Evolutionary conservation across 176 grass and related monocot genomes (phyloP), one percentile per base, ranked within the genome.

Genomic region (Ananas comosus): DNA sequence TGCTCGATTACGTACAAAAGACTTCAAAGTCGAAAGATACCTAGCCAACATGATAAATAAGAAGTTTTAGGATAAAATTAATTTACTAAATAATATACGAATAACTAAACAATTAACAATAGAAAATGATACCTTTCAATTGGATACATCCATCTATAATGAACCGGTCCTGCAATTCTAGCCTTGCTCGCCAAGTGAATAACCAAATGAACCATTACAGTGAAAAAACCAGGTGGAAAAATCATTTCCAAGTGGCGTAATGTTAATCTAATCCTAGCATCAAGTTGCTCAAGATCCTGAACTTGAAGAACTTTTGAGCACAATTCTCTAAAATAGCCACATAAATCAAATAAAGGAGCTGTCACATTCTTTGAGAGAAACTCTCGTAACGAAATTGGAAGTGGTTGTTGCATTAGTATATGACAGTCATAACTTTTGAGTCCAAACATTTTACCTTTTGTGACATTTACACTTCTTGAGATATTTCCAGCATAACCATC

Each of bases 371-470:
- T 27, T 2, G 25, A 27, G 25, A 27, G 25, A 27, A 27, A 1
- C 2, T 2, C 25, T 27, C 64, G 0, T 25, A 73, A 73, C 48
- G 52, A 51, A 28, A 73, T 27, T 16, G 51, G 70, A 11, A 63
- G 0, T 14, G 63, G 18, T 14, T 56, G 49, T 29, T 77, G 58
- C 63, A 77, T 68, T 7, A 77, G 67, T 5, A 77, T 52, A 27
- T 77, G 74, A 9, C 56, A 57, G 48, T 77, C 64, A 56, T 77
- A 64, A 54, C 74, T 77, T 53, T 68, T 77, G 25, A 27, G 25
- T 27, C 25, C 25, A 27, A 27, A 27, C 25, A 27, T 27, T 27
- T 27, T 27, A 27, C 25, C 25, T 27, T 27, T 27, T 27, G 25
- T 27, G 25, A 27, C 25, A 27, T 70, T 68, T 51, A 61, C 9